A percentile compares a stretch with the other conserved stretches of the same genome.
These are phyloP conservation scores for Lathyrus aphaca DNA, from an alignment of 306 rosid genomes.

Conservation along the genomic window DNA sequence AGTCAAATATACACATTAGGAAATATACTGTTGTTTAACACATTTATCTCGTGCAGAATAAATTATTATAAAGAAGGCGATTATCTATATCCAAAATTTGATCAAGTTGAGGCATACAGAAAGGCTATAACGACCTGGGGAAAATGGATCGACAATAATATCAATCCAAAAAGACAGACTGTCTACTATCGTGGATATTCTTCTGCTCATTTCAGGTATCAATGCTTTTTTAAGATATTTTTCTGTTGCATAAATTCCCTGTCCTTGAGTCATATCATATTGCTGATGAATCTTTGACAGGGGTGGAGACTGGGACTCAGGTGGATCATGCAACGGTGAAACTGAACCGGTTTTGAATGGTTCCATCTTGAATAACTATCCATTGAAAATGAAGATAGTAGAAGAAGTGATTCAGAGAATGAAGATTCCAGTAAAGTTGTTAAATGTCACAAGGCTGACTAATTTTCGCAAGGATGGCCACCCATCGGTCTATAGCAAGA, in stretches of 20 bases:
- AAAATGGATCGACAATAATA: slow-evolving; percentile 74
- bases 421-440: slow-evolving; percentile 71
- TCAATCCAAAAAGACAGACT: slow-evolving; percentile 69
- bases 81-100: slow-evolving; percentile 73
- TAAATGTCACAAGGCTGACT: slow-evolving; percentile 87
- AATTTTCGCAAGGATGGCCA: slow-evolving; percentile 96
- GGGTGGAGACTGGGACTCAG: slow-evolving; percentile 99
- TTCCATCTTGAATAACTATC: slow-evolving; percentile 73
- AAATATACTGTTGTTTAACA: no score
- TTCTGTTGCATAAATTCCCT: slow-evolving; percentile 14
- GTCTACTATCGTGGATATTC: slow-evolving; percentile 96
- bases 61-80: slow-evolving; percentile 87
- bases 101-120: slow-evolving; percentile 79
- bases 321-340: slow-evolving; percentile 95
- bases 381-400: slow-evolving; percentile 88
- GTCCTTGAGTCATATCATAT: slow-evolving; percentile 6
- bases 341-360: slow-evolving; percentile 71
- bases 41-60: slow-evolving; percentile 52
- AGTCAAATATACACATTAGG: no score
- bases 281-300: slow-evolving; percentile 50
- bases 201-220: slow-evolving; percentile 90
- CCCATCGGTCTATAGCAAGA: slow-evolving; percentile 76
- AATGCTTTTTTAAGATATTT: neutral
- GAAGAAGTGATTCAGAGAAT: slow-evolving; percentile 72
- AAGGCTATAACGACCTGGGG: slow-evolving; percentile 87